Conservation (phyloP, 2,329 filamentous ascomycete genomes). For the Helicocarpus griseus region DNA sequence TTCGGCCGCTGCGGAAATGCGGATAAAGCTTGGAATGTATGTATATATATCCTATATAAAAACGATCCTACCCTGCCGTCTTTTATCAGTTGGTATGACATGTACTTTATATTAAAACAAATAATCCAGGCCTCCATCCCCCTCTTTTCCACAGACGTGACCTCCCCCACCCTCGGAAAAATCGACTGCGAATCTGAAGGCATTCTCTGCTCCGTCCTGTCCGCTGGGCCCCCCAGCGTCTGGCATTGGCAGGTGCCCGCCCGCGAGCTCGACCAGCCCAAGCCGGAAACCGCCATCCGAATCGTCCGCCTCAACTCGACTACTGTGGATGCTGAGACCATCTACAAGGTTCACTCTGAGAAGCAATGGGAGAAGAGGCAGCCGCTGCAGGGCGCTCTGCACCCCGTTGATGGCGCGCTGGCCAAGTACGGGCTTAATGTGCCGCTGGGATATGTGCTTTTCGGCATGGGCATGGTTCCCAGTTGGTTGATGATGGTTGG, state of each 20-base stretch:
- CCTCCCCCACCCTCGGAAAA: slow-evolving; percentile 47
- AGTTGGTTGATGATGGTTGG: slow-evolving; percentile 57
- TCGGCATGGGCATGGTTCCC: slow-evolving; percentile 47
- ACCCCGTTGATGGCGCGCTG: slow-evolving; percentile 51
- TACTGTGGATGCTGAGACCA: slow-evolving; percentile 45
- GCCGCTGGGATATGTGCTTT: slow-evolving; percentile 48
- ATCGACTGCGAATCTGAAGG: slow-evolving; percentile 51
- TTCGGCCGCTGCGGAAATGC: slow-evolving; percentile 48
- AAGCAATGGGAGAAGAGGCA: slow-evolving; percentile 44
- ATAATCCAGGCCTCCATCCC: slow-evolving; percentile 40
- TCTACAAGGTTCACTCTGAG: slow-evolving; percentile 48
- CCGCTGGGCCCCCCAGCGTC: slow-evolving; percentile 45
- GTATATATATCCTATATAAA: slow-evolving; percentile 11
- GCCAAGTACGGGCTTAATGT: slow-evolving; percentile 44
- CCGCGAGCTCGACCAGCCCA: slow-evolving; percentile 41
- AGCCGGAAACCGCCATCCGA: slow-evolving; percentile 43
- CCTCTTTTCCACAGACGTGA: slow-evolving; percentile 44
- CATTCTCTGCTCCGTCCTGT: slow-evolving; percentile 53
- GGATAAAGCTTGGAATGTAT: slow-evolving; percentile 44
- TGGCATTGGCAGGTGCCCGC: slow-evolving; percentile 50
- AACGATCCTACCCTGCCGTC: too few species aligned
- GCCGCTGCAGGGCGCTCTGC: slow-evolving; percentile 49
- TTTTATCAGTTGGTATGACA: not conserved
- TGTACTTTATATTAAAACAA: not conserved
- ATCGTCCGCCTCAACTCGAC: slow-evolving; percentile 49